Evolutionary conservation across 257 asterid genomes (phyloP), one percentile per base, ranked within the genome.

Genomic region (Catharanthus roseus): DNA sequence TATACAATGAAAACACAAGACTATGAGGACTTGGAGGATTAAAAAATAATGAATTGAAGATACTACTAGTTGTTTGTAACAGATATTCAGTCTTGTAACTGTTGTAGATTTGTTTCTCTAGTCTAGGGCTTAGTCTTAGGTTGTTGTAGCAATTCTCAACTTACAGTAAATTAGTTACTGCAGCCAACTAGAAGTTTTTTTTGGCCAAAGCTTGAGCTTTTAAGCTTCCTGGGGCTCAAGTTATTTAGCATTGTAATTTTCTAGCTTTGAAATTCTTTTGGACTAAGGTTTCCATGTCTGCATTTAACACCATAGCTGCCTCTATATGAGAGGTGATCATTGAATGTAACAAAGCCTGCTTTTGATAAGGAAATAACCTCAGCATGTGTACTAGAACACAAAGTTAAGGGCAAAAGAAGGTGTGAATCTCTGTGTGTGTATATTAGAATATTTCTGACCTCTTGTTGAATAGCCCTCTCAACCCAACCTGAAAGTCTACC

Each of bases 381-480:
- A 5, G 47, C 45, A 62, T 6, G 18, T 18, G 19, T 34, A 7
- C 3, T 2, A 19, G 7, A 31, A 16, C 65, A 16, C 65, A 33
- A 18, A 1, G 15, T 31, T 62, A 8, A 31, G 47, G 36, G 24
- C 41, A 58, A 60, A 6, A 60, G 23, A 33, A 60, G 6, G 23
- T 31, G 2, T n/a, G n/a, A n/a, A n/a, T 19, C 8, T 62, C 13
- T 56, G 34, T 18, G 29, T 2, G 29, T 62, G 26, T 18, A 63
- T 33, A 29, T 47, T 54, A 74, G 34, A 63, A n/a, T 34, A 74
- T 72, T 70, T 19, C 74, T 73, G 84, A 93, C 99, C 97, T 93
- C 99, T 77, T 91, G 97, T 70, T 88, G 91, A 78, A 91, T 78
- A 74, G 91, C 97, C 71, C 99, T 93, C 81, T 89, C 96, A 78